Percentiles rank a stretch among this genome's conserved stretches.
Evolutionary conservation across 768 basidiomycete genomes (phyloP).

Genomic region (Mycena sanguinolenta): DNA sequence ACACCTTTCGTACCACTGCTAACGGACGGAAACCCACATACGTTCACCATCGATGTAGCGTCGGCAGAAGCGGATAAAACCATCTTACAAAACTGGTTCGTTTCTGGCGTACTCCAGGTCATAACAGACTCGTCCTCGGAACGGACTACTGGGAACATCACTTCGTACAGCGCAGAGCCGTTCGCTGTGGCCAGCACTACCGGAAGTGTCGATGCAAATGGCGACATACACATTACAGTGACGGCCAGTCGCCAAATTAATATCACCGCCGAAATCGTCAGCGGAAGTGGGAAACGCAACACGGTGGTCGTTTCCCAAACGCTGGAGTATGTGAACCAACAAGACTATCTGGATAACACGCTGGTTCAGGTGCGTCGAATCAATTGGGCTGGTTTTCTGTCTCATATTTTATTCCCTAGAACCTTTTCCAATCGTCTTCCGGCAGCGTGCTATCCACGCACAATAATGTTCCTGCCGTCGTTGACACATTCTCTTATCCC

Average conservation of each 20-base stretch:
- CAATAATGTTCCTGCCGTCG: conserved; percentile 53
- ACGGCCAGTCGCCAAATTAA: conserved; percentile 67
- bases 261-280: conserved; percentile 72
- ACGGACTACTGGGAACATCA: conserved; percentile 79
- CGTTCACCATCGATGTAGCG: conserved; percentile 78
- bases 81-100: conserved; percentile 84
- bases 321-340: conserved; percentile 71
- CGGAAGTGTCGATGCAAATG: conserved; percentile 55
- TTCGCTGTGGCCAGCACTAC: conserved; percentile 67
- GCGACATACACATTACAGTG: conserved; percentile 74
- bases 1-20: conserved; percentile 83
- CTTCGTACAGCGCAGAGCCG: conserved; percentile 65
- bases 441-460: conserved; percentile 56
- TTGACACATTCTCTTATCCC: conserved; percentile 61
- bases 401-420: conserved; percentile 44
- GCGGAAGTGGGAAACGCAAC: conserved; percentile 70
- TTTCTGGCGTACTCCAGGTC: conserved; percentile 80
- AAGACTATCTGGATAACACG: conserved; percentile 68
- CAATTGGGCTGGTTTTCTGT: neutral
- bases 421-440: conserved; percentile 55
- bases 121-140: conserved; percentile 70
- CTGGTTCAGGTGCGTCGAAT: conserved; percentile 50
- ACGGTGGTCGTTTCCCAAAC: conserved; percentile 74
- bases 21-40: conserved; percentile 77
- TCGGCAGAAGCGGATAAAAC: conserved; percentile 75